phyloP scores from a whole-genome alignment of 495 filamentous ascomycete species.

The Tuber borchii region DNA sequence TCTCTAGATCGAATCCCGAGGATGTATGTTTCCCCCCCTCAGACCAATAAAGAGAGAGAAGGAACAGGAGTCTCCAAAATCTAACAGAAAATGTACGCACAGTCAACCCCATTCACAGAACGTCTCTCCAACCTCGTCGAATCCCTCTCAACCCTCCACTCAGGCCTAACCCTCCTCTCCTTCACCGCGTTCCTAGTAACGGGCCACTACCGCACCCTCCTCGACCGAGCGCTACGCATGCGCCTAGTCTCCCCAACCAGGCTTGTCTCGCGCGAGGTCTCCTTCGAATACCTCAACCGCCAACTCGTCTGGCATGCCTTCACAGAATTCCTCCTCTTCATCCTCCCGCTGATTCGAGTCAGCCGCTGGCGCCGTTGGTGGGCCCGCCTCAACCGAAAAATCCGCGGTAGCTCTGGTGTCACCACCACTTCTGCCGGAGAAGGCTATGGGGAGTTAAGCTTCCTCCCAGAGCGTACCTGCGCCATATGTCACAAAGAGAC shows the following conservation, averaged over 20 bases:
- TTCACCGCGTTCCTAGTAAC: constrained; percentile 87
- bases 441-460: constrained; percentile 64
- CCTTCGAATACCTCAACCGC: constrained; percentile 94
- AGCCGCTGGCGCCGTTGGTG: constrained; percentile 89
- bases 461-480: constrained; percentile 87
- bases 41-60: background rate
- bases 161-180: constrained; percentile 69
- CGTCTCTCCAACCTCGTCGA: constrained; percentile 58
- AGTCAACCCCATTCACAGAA: constrained; percentile 36
- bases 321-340: constrained; percentile 93
- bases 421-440: constrained; percentile 46
- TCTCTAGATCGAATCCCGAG: constrained; percentile 34
- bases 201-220: constrained; percentile 80
- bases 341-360: constrained; percentile 88
- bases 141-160: constrained; percentile 62
- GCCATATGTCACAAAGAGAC: constrained; percentile 96
- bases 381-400: constrained; percentile 68
- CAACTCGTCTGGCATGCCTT: constrained; percentile 99
- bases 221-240: constrained; percentile 80
- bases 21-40: constrained; percentile 22
- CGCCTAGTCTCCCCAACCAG: constrained; percentile 74
- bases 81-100: constrained; percentile 39
- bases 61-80: background rate
- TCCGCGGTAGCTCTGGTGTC: constrained; percentile 48
- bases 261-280: constrained; percentile 81